Percentiles rank a stretch among this genome's conserved stretches.
Evolutionary conservation across 768 basidiomycete genomes (phyloP).

Genomic region (Amanita jacksonii): DNA sequence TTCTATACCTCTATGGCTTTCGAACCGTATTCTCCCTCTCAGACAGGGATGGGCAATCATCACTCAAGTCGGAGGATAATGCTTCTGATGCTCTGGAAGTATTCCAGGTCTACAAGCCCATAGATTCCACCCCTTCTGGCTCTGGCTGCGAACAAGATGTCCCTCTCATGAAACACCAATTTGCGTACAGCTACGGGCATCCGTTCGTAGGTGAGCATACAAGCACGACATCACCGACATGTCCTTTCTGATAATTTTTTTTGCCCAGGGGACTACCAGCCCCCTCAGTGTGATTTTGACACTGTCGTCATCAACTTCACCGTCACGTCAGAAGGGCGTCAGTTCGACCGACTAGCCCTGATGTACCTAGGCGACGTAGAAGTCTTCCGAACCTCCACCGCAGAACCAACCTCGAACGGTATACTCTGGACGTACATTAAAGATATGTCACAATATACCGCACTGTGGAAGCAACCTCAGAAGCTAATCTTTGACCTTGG

Average conservation of each 20-base stretch:
- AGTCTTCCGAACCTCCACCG: conserved; percentile 10
- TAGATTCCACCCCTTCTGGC: neutral
- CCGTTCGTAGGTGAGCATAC: conserved; percentile 2
- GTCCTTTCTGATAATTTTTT: neutral
- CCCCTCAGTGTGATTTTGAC: conserved; percentile 15
- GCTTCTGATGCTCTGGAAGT: neutral
- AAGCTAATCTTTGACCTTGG: conserved; percentile 51
- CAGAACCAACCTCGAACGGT: conserved; percentile 7
- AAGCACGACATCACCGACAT: neutral
- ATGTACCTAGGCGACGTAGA: conserved; percentile 76
- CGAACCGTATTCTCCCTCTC: neutral
- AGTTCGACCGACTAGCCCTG: conserved; percentile 62
- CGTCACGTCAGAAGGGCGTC: conserved; percentile 68
- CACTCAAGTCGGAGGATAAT: neutral
- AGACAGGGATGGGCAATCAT: neutral
- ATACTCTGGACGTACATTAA: conserved; percentile 25
- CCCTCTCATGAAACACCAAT: conserved; percentile 4
- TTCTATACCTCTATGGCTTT: neutral
- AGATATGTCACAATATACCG: conserved; percentile 49
- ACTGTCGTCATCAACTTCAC: conserved; percentile 67
- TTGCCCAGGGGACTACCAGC: conserved; percentile 1
- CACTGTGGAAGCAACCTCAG: conserved; percentile 42
- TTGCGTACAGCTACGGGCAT: conserved; percentile 2
- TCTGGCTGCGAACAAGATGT: neutral
- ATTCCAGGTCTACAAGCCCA: conserved; percentile 1